Percentiles rank a stretch among this genome's conserved stretches.
phyloP scores from a whole-genome alignment of 2,329 filamentous ascomycete genomes.

The Myriosclerotinia duriaeana region DNA sequence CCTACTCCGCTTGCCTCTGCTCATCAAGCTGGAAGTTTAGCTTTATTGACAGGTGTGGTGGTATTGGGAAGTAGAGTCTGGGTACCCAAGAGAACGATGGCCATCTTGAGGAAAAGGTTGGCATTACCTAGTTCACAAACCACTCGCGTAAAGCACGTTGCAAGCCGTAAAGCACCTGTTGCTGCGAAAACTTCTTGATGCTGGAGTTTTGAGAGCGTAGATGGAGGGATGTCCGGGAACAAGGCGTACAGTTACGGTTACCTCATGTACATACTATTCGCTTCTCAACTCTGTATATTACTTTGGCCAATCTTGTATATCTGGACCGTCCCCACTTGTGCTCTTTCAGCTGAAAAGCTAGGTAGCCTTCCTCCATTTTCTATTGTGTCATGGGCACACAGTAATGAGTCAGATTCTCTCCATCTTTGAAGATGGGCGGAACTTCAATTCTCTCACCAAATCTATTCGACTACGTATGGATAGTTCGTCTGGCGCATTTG shows the following conservation, averaged over 20 bases:
- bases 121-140: slow-evolving; percentile 23
- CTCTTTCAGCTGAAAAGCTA: background rate
- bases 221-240: background rate
- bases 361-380: background rate
- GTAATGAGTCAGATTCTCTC: too few species aligned
- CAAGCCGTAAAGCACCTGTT: background rate
- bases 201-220: background rate
- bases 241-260: slow-evolving; percentile 6
- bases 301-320: background rate
- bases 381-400: background rate
- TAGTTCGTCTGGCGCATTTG: too few species aligned
- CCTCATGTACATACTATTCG: slow-evolving; percentile 8
- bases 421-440: too few species aligned
- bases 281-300: slow-evolving; percentile 18
- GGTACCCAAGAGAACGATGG: slow-evolving; percentile 65
- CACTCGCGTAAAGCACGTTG: slow-evolving; percentile 2
- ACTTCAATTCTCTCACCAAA: too few species aligned
- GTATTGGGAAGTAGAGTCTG: slow-evolving; percentile 77
- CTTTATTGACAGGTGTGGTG: slow-evolving; percentile 77
- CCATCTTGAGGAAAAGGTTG: slow-evolving; percentile 51
- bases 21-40: slow-evolving; percentile 88
- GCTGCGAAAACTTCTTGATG: background rate
- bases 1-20: slow-evolving; percentile 83
- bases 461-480: too few species aligned
- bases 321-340: background rate